These are phyloP conservation scores for Hansfordia pulvinata DNA, from an alignment of 2,329 filamentous ascomycete genomes.

Conservation along the genomic window DNA sequence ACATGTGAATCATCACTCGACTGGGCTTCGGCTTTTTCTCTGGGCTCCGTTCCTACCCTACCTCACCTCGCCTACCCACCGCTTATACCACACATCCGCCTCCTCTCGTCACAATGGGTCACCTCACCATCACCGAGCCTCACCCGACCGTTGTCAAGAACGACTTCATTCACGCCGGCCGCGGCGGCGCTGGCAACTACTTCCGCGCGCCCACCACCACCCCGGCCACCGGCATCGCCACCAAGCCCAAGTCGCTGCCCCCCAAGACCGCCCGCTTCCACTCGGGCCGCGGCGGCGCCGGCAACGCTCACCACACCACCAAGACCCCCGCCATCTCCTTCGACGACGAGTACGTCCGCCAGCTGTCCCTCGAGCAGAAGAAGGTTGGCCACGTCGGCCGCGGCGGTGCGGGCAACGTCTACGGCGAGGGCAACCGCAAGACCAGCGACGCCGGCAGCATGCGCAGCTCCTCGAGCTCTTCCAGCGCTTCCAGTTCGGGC, in stretches of 20 bases:
- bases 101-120: conserved; percentile 19
- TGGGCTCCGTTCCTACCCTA: no score
- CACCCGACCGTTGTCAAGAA: conserved; percentile 31
- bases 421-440: conserved; percentile 12
- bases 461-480: conserved; percentile 15
- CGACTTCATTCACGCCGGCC: conserved; percentile 36
- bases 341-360: conserved; percentile 49
- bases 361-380: conserved; percentile 35
- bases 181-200: conserved; percentile 42
- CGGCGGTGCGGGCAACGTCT: conserved; percentile 49
- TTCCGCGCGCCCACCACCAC: conserved; percentile 30
- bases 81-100: conserved; percentile 1
- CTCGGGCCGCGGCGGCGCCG: conserved; percentile 53
- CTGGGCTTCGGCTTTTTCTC: no score
- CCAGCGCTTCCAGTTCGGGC: conserved; percentile 1
- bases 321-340: conserved; percentile 49
- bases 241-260: conserved; percentile 27
- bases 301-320: conserved; percentile 41
- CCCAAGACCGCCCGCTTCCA: conserved; percentile 38
- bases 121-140: conserved; percentile 32
- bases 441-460: conserved; percentile 15
- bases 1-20: no score
- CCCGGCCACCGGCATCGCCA: conserved; percentile 28
- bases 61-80: conserved; percentile 4
- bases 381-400: conserved; percentile 48